A percentile compares a stretch with the other conserved stretches of the same genome.
Conservation (phyloP, 78 protist genomes). For the Dictyostelium intermedium region DNA sequence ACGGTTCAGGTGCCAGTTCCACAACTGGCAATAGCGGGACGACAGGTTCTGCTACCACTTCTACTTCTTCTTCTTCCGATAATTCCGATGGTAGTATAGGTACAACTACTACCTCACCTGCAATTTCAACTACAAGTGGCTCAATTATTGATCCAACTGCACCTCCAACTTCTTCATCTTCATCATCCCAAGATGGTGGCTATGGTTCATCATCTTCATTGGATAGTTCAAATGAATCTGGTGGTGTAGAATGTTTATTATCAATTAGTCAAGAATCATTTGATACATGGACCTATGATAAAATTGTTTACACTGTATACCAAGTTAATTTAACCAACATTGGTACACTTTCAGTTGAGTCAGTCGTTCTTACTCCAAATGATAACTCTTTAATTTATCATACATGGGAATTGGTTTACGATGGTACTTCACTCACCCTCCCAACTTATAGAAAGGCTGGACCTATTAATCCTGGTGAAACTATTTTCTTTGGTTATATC, state of each 20-base stretch:
- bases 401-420: neutral
- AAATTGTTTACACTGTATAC: neutral
- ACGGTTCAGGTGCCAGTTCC: neutral
- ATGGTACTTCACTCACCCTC: neutral
- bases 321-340: constrained; percentile 3
- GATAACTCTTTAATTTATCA: neutral
- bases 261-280: neutral
- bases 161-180: neutral
- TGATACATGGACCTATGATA: neutral
- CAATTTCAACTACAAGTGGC: neutral
- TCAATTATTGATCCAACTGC: neutral
- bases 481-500: constrained; percentile 10
- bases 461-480: neutral
- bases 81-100: neutral
- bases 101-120: neutral
- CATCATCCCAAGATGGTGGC: neutral
- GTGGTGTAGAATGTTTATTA: neutral
- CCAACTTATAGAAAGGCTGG: neutral
- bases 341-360: neutral
- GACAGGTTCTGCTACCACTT: constrained; percentile 1
- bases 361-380: neutral
- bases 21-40: constrained; percentile 1
- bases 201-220: neutral
- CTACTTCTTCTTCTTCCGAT: constrained; percentile 22
- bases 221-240: neutral